Evolutionary conservation across 805 yeast genomes (phyloP).

Genomic region (Clavispora santaluciae): DNA sequence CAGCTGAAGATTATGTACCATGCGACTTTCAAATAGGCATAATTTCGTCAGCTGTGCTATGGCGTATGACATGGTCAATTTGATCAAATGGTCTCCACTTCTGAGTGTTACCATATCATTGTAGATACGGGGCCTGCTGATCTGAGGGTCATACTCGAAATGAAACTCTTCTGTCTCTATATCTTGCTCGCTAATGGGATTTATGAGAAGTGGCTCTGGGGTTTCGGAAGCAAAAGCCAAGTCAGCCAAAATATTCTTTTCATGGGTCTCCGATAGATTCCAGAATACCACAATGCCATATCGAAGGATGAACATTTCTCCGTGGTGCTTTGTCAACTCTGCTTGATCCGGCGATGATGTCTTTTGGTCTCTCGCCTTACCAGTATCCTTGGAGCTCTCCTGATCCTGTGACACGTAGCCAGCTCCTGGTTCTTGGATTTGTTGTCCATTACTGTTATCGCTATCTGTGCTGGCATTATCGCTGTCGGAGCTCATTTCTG

Average conservation of each 20-base stretch:
- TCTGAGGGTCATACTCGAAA: slow-evolving; percentile 61
- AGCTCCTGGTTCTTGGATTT: slow-evolving; percentile 3
- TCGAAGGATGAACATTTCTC: slow-evolving; percentile 83
- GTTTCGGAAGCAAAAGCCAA: slow-evolving; percentile 60
- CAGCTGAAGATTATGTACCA: slow-evolving; percentile 76
- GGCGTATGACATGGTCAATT: slow-evolving; percentile 90
- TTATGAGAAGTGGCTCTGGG: slow-evolving; percentile 48
- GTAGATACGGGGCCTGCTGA: slow-evolving; percentile 70
- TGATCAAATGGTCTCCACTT: slow-evolving; percentile 88
- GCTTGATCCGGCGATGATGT: slow-evolving; percentile 17
- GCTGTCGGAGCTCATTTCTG: slow-evolving; percentile 11
- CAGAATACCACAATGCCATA: slow-evolving; percentile 98
- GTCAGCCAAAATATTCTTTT: slow-evolving; percentile 90
- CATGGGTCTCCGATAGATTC: slow-evolving; percentile 92
- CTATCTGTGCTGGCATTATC: slow-evolving; percentile 12
- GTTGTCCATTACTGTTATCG: not conserved
- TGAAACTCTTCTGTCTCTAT: slow-evolving; percentile 89
- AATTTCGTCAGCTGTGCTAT: slow-evolving; percentile 94
- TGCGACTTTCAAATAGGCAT: slow-evolving; percentile 85
- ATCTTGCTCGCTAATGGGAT: slow-evolving; percentile 80
- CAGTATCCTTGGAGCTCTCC: not conserved
- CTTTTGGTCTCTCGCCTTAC: slow-evolving; percentile 1
- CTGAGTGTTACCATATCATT: slow-evolving; percentile 91
- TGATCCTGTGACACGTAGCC: not conserved
- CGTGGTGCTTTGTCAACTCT: slow-evolving; percentile 55